phyloP scores from a whole-genome alignment of 257 asterid species.

The Vinca minor region DNA sequence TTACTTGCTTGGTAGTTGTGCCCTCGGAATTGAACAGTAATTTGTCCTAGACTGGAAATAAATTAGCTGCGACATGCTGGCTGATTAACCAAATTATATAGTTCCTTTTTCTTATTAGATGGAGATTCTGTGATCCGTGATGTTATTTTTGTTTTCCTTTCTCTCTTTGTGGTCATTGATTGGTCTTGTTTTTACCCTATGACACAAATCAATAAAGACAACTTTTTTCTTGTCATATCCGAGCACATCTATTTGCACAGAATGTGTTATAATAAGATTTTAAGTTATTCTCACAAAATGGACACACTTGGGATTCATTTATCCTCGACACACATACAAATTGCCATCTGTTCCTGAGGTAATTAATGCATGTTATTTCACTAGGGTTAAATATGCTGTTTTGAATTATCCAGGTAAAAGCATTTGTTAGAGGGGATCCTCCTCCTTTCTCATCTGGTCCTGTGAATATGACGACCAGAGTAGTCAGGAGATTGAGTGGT shows the following conservation, averaged over 20 bases:
- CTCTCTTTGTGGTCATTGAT: neutral
- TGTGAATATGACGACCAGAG: constrained; percentile 57
- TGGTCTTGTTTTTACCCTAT: neutral
- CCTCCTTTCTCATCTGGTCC: constrained; percentile 82
- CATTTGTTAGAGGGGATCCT: constrained; percentile 79
- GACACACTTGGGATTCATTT: neutral
- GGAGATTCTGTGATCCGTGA: neutral
- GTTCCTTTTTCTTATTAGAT: neutral
- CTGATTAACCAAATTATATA: neutral
- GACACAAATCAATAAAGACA: neutral
- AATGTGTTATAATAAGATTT: neutral
- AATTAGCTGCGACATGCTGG: neutral
- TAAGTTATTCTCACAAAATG: neutral
- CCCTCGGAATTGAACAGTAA: neutral
- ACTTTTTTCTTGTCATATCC: neutral
- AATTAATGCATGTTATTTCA: neutral
- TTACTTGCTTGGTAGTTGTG: neutral
- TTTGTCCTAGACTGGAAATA: neutral
- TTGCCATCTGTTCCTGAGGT: neutral
- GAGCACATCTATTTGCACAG: neutral
- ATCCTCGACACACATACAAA: constrained; percentile 1
- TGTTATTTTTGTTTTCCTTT: neutral
- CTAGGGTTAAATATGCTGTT: constrained; percentile 16
- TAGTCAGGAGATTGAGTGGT: constrained; percentile 56
- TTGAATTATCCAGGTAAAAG: constrained; percentile 55